These are phyloP conservation scores for Dipteronia dyeriana DNA, from an alignment of 345 rosid genomes.

Conservation along the genomic window DNA sequence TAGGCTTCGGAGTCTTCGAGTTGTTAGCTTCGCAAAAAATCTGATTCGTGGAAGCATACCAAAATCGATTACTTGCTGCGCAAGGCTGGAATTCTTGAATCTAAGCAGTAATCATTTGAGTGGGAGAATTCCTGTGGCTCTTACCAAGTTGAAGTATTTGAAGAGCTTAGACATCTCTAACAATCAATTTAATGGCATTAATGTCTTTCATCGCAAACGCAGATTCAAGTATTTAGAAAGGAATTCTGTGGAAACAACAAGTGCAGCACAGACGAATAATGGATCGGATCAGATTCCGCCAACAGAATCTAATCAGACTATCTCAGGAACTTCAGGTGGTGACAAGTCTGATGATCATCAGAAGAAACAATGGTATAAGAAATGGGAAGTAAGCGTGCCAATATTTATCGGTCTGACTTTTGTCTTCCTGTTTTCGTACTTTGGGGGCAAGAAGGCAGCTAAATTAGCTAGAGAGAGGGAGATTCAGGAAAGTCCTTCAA, in stretches of 20 bases:
- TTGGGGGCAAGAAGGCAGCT: conserved; percentile 19
- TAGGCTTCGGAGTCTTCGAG: conserved; percentile 31
- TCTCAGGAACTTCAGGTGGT: neutral
- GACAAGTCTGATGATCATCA: neutral
- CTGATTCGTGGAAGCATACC: conserved; percentile 41
- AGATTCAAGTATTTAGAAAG: conserved; percentile 15
- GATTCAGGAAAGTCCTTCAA: conserved; percentile 32
- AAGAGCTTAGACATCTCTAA: conserved; percentile 40
- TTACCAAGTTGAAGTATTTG: conserved; percentile 37
- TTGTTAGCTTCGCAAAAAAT: conserved; percentile 39
- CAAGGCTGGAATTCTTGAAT: conserved; percentile 33
- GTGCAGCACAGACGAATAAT: neutral
- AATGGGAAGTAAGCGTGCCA: neutral
- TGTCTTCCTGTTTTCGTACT: conserved; percentile 28
- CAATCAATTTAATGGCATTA: conserved; percentile 25
- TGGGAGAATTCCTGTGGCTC: conserved; percentile 33
- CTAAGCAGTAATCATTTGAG: conserved; percentile 43
- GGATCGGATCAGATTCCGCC: neutral
- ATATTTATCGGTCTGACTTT: conserved; percentile 26
- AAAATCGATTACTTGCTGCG: conserved; percentile 33
- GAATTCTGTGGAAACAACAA: neutral
- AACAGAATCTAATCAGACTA: neutral
- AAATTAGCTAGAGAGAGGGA: conserved; percentile 28
- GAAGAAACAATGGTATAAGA: neutral
- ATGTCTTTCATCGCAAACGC: neutral